Conservation (phyloP, 768 basidiomycete genomes). For the Lactarius evosmus region DNA sequence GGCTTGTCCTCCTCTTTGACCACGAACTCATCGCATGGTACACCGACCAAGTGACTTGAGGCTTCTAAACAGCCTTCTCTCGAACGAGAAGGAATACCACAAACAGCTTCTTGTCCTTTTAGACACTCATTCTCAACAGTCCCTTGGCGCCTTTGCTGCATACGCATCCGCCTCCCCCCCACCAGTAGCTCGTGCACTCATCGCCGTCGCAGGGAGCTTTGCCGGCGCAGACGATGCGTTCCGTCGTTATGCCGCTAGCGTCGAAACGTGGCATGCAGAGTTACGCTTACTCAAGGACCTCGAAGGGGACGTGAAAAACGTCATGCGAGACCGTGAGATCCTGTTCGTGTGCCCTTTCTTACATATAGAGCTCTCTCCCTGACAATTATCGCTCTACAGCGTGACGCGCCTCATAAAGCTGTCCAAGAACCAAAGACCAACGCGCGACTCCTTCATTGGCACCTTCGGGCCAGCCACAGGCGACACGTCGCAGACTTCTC, state of each 20-base stretch:
- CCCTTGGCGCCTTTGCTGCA: conserved; percentile 63
- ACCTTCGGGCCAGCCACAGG: conserved; percentile 44
- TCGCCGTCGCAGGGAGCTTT: conserved; percentile 54
- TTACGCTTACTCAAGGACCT: conserved; percentile 57
- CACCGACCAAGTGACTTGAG: conserved; percentile 72
- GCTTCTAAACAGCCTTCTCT: conserved; percentile 62
- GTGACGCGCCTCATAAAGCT: conserved; percentile 78
- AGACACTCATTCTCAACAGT: conserved; percentile 50
- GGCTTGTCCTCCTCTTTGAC: neutral
- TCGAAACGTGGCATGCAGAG: conserved; percentile 65
- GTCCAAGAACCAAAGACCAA: conserved; percentile 55
- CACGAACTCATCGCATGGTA: conserved; percentile 46
- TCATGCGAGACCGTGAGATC: conserved; percentile 76
- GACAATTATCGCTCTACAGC: conserved; percentile 36
- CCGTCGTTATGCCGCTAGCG: conserved; percentile 51
- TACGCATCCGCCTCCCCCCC: conserved; percentile 68
- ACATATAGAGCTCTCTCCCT: neutral
- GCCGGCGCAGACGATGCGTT: conserved; percentile 68
- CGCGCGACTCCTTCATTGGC: conserved; percentile 37
- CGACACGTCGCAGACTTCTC: conserved; percentile 32
- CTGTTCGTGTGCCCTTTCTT: conserved; percentile 45
- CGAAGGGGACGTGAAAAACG: conserved; percentile 69
- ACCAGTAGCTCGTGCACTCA: conserved; percentile 49
- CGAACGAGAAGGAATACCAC: conserved; percentile 68
- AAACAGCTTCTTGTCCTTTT: conserved; percentile 58